Base-by-base conservation (phyloP, 768 basidiomycete genomes). In the Russula sp. region DNA sequence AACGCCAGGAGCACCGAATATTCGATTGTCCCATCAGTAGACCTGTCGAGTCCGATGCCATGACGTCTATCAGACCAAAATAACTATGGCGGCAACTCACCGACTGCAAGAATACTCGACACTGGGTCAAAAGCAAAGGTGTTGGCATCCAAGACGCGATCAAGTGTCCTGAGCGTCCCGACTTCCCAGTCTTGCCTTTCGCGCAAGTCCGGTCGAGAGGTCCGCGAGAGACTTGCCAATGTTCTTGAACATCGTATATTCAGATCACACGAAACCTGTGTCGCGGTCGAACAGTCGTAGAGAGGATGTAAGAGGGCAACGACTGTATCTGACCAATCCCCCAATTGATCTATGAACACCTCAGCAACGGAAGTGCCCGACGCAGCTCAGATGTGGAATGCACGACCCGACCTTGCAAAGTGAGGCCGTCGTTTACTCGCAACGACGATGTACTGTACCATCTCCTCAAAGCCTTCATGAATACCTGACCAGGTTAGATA, bases 391-490 rank as follows among this genome's bases (percentile, higher is more conserved):
- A 4, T 20, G 53, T 22, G 34, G 16, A 54, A 22, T 34, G 53
- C 32, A n/a, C 34, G 14, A 34, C 34, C 26, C 49, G 24, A 50
- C 14, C 4, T 20, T 7, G 42, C 10, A 44, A 44, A 20, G 40
- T 40, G 14, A 40, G 14, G 38, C 16, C 38, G 16, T 40, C 16
- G 6, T 40, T 42, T 16, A 63, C 58, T 40, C 70, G 60, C 67
- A 67, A n/a, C n/a, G n/a, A 69, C 54, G 60, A 96, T n/a, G n/a
- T n/a, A n/a, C n/a, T 97, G 95, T 98, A 96, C 76, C 93, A 97
- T 75, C 83, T 98, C 40, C 82, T 98, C 73, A 92, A 91, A 95
- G 95, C 42, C 79, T 97, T 4, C 89, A 97, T 76, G 88, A 92
- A 74, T 87, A 94, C 76, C 75, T 98, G 36, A 98, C 92, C 30